Percentiles rank a stretch among this genome's conserved stretches.
Evolutionary conservation across 345 rosid species (phyloP).

Genomic region (Streptanthus diversifolius): DNA sequence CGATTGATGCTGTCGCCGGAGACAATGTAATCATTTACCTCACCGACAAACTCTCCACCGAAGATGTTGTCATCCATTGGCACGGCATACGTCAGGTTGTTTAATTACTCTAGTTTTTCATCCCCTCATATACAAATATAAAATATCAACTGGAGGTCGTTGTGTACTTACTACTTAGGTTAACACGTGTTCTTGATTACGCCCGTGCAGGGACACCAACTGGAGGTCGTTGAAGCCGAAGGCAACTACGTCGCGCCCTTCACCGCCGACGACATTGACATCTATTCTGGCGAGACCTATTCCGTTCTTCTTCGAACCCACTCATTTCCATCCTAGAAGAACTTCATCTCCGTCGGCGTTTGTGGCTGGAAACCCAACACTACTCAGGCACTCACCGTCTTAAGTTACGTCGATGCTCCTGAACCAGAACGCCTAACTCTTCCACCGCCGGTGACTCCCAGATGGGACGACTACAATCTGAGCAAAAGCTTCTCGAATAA

Average conservation of each 20-base stretch:
- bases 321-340: constrained; percentile 39
- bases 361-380: constrained; percentile 64
- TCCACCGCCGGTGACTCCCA: constrained; percentile 55
- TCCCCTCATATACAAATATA: not conserved
- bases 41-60: constrained; percentile 62
- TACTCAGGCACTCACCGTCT: constrained; percentile 48
- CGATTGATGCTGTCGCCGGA: constrained; percentile 56
- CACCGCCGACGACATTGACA: constrained; percentile 46
- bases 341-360: constrained; percentile 59
- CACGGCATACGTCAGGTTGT: constrained; percentile 86
- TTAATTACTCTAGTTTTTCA: not conserved
- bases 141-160: constrained; percentile 63
- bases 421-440: constrained; percentile 34
- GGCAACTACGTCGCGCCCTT: constrained; percentile 74
- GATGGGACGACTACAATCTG: constrained; percentile 55
- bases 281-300: constrained; percentile 82
- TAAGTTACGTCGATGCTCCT: constrained; percentile 44
- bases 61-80: constrained; percentile 90
- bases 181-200: not conserved
- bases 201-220: constrained; percentile 50
- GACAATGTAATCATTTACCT: constrained; percentile 58
- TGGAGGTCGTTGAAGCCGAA: constrained; percentile 85
- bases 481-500: constrained; percentile 46
- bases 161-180: too few relatives aligned
- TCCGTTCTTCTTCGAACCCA: constrained; percentile 60